phyloP scores from a whole-genome alignment of 2,329 filamentous ascomycete species.

The Zalaria sp. region DNA sequence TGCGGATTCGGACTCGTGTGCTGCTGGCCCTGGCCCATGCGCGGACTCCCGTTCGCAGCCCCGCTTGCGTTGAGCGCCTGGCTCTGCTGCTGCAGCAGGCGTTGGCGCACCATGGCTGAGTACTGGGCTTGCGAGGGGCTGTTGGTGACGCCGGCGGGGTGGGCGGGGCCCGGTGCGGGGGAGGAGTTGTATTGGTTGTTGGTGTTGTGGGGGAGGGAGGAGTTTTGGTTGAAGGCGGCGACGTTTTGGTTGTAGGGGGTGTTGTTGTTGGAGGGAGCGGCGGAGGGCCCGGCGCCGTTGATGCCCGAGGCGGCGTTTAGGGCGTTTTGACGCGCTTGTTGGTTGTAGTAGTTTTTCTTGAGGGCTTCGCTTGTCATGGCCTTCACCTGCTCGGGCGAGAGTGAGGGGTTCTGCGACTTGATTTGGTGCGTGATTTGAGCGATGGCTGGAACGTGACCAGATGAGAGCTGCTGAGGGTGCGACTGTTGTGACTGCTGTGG shows the following conservation, averaged over 20 bases:
- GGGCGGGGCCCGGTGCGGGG: slow-evolving; percentile 4
- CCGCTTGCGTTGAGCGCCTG: not conserved
- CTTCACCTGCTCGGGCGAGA: slow-evolving; percentile 39
- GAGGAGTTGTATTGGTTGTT: not conserved
- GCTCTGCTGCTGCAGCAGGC: slow-evolving; percentile 11
- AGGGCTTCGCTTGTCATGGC: slow-evolving; percentile 38
- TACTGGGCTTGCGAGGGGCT: slow-evolving; percentile 12
- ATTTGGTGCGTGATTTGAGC: slow-evolving; percentile 39
- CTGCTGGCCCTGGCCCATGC: slow-evolving; percentile 4
- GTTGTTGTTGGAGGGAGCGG: slow-evolving; percentile 1
- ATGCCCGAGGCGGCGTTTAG: slow-evolving; percentile 23
- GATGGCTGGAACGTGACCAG: slow-evolving; percentile 40
- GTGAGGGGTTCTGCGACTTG: slow-evolving; percentile 34
- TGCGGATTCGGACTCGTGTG: too few relatives aligned
- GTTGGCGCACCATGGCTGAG: slow-evolving; percentile 16
- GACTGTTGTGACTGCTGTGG: slow-evolving; percentile 18
- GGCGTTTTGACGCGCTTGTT: slow-evolving; percentile 20
- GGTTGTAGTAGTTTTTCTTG: slow-evolving; percentile 15
- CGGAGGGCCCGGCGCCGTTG: slow-evolving; percentile 2
- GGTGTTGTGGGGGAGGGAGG: not conserved
- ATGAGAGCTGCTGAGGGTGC: slow-evolving; percentile 33
- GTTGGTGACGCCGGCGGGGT: slow-evolving; percentile 6
- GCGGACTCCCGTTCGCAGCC: slow-evolving; percentile 12
- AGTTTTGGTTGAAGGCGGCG: slow-evolving; percentile 6
- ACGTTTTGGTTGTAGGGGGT: slow-evolving; percentile 5